Base-by-base conservation (phyloP, 345 rosid genomes). In the Raphanus raphanistrum region DNA sequence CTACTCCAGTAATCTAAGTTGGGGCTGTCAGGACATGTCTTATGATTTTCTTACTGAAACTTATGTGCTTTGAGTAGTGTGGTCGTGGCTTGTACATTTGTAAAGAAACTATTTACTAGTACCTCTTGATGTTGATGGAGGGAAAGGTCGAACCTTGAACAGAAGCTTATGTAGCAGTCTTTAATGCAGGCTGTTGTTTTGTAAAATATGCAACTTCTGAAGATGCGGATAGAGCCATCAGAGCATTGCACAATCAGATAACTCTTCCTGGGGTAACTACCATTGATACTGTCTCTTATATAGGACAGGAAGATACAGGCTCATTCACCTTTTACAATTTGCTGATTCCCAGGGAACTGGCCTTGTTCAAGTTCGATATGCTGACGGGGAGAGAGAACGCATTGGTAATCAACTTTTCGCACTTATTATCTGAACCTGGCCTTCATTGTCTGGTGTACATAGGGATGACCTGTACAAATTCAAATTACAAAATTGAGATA, bases 361-460 rank as follows among this genome's bases (percentile, higher is more conserved):
- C 72, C 99, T 96, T 71, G 90, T 95, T 71, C 99, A 92, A 88
- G 99, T 95, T 81, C 88, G 98, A 79, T 95, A 91, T 79, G 99
- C 99, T 79, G 99, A 95, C 77, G 99, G 99, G 61, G 99, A 95
- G 84, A 86, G 94, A 73, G 99, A 91, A 83, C 98, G 99, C 57
- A 90, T 92, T 65, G 99, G 99, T 95, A 92, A 80, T 76, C 21
- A 61, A 64, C n/a, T 67, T 79, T 72, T 17, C 12, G 6, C 35
- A 10, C 41, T 26, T 68, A 27, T 16, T 74, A 45, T 72, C 75
- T 59, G 61, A 60, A 62, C 62, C 64, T 25, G 60, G 29, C 43
- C 67, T 45, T 68, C 15, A 62, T 36, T 54, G 8, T 67, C 63
- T 68, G 74, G 64, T 67, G 57, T 73, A 67, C 12, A 68, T 13